A percentile compares a stretch with the other conserved stretches of the same genome.
These are phyloP conservation scores for Sesbania bispinosa DNA, from an alignment of 306 rosid species.

Conservation along the genomic window DNA sequence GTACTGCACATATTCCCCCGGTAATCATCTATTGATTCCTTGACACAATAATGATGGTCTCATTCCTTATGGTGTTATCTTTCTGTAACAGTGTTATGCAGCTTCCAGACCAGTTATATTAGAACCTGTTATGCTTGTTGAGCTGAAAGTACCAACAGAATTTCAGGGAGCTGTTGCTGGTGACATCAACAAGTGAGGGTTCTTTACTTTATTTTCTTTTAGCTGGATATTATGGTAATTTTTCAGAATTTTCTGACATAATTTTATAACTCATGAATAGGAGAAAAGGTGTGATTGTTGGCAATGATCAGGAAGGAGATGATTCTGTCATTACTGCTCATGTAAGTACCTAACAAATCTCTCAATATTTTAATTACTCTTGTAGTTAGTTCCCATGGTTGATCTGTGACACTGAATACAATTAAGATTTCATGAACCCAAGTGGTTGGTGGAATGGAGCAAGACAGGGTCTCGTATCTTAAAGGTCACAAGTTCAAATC, in stretches of 20 bases:
- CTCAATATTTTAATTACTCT: neutral
- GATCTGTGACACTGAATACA: neutral
- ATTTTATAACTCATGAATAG: constrained; percentile 37
- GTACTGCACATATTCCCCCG: neutral
- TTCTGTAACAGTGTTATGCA: constrained; percentile 68
- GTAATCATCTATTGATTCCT: neutral
- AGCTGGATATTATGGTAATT: neutral
- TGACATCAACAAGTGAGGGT: constrained; percentile 87
- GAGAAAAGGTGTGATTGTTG: constrained; percentile 93
- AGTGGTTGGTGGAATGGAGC: no score
- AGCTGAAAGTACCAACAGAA: constrained; percentile 94
- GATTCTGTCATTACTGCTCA: constrained; percentile 88
- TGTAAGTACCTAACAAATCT: constrained; percentile 42
- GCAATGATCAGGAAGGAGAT: constrained; percentile 98
- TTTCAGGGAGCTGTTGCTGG: constrained; percentile 98
- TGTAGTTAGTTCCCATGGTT: neutral
- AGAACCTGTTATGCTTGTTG: constrained; percentile 98
- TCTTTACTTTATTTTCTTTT: neutral
- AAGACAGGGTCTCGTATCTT: no score
- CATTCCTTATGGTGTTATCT: constrained; percentile 17
- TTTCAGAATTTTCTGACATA: constrained; percentile 13
- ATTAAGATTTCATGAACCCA: neutral
- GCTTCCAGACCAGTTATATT: constrained; percentile 85
- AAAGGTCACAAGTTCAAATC: no score
- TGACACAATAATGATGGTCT: neutral